phyloP scores from a whole-genome alignment of 352 stramenopile species.

The Phytophthora melonis region DNA sequence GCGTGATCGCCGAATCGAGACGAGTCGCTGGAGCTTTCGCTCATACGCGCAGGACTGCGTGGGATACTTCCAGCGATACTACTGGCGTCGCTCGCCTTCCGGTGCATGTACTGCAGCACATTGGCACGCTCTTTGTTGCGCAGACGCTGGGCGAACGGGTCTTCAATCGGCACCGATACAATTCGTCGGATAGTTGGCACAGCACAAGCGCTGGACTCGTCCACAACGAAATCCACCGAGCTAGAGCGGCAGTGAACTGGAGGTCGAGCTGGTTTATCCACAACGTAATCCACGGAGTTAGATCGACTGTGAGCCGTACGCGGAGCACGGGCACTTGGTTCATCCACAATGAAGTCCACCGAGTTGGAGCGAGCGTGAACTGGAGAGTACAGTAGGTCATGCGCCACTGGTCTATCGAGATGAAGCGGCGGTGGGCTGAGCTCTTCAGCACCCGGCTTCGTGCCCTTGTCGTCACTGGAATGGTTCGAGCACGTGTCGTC shows the following conservation, averaged over 20 bases:
- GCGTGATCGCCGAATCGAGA: constrained; percentile 59
- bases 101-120: constrained; percentile 89
- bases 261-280: constrained; percentile 21
- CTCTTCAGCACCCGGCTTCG: constrained; percentile 19
- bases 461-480: constrained; percentile 31
- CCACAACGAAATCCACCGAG: constrained; percentile 43
- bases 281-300: constrained; percentile 41
- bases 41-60: constrained; percentile 65
- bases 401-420: constrained; percentile 28
- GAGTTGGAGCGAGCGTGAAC: constrained; percentile 44
- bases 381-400: constrained; percentile 44
- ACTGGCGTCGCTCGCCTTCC: constrained; percentile 85
- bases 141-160: constrained; percentile 26
- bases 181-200: constrained; percentile 53
- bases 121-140: constrained; percentile 77
- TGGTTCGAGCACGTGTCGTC: constrained; percentile 34
- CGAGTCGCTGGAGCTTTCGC: constrained; percentile 78
- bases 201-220: constrained; percentile 19
- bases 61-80: constrained; percentile 74
- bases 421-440: constrained; percentile 20
- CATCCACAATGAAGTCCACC: constrained; percentile 41
- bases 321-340: constrained; percentile 12
- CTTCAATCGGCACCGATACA: constrained; percentile 42
- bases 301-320: constrained; percentile 41
- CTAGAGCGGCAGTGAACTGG: constrained; percentile 40